A percentile compares a stretch with the other conserved stretches of the same genome.
phyloP scores from a whole-genome alignment of 192 early-diverging fungal species.

The Dispira simplex region DNA sequence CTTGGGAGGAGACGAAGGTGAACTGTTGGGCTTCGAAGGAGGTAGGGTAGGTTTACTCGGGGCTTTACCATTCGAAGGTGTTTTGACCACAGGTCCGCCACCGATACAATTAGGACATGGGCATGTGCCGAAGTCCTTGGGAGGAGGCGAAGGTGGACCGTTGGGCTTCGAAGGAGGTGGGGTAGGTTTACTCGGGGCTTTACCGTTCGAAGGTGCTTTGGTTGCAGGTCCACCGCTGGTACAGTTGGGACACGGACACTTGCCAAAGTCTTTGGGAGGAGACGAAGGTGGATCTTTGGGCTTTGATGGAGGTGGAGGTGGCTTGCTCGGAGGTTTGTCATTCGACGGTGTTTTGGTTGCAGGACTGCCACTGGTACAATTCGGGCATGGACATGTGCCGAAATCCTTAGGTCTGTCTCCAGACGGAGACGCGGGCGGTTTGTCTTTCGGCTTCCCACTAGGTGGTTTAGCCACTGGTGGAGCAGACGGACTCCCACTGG shows the following conservation, averaged over 20 bases:
- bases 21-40: not conserved
- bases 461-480: not conserved
- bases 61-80: not conserved
- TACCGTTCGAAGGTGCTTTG: not conserved
- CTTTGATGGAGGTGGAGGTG: not conserved
- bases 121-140: not conserved
- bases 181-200: not conserved
- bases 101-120: slow-evolving; percentile 1
- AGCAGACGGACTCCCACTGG: not conserved
- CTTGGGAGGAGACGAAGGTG: not conserved
- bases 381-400: no score
- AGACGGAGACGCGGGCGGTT: no score
- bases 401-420: no score
- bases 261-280: not conserved
- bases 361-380: no score
- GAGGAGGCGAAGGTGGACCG: no score
- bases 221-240: not conserved
- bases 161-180: not conserved
- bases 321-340: not conserved
- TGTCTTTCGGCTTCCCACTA: not conserved
- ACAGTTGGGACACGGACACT: not conserved
- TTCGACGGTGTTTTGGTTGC: no score
- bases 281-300: not conserved
- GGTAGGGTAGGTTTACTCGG: not conserved
- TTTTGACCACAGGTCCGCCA: not conserved